A percentile compares a stretch with the other conserved stretches of the same genome.
Evolutionary conservation across 2,329 filamentous ascomycete genomes (phyloP).

Genomic region (Hymenotorrendiella dingleyae): DNA sequence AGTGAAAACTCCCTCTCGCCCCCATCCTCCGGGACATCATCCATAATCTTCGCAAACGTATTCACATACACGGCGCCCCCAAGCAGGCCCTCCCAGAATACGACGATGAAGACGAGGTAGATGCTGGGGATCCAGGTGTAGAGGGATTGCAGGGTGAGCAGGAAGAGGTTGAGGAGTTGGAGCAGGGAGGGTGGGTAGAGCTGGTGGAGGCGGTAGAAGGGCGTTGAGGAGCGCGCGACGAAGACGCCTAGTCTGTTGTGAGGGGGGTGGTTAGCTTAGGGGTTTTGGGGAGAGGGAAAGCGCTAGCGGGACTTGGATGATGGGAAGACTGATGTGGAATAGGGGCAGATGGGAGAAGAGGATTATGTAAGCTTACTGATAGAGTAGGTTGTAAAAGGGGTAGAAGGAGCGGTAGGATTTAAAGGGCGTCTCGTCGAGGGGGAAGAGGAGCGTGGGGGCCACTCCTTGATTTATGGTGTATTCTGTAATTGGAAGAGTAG

Average conservation of each 20-base stretch:
- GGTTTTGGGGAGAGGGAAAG: too few species aligned
- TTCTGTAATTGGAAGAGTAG: too few species aligned
- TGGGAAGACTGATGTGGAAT: too few species aligned
- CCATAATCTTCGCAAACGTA: slow-evolving; percentile 90
- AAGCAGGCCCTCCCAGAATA: slow-evolving; percentile 92
- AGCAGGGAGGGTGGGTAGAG: slow-evolving; percentile 79
- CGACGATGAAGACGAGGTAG: slow-evolving; percentile 74
- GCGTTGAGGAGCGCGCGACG: slow-evolving; percentile 84
- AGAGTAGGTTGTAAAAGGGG: slow-evolving; percentile 88
- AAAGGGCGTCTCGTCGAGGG: slow-evolving; percentile 71
- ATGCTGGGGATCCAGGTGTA: slow-evolving; percentile 78
- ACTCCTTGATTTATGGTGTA: slow-evolving; percentile 98
- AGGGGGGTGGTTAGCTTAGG: too few species aligned
- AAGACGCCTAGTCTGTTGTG: slow-evolving; percentile 91
- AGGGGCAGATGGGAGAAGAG: too few species aligned
- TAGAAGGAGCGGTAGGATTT: slow-evolving; percentile 81
- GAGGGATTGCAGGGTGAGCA: slow-evolving; percentile 72
- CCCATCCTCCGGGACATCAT: slow-evolving; percentile 66
- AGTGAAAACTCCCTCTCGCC: slow-evolving; percentile 87
- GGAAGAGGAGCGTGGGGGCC: slow-evolving; percentile 82
- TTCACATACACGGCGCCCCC: slow-evolving; percentile 93
- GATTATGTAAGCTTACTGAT: too few species aligned
- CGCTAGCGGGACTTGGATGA: too few species aligned
- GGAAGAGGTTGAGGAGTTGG: slow-evolving; percentile 69
- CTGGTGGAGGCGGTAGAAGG: slow-evolving; percentile 74